phyloP scores from a whole-genome alignment of 2,329 filamentous ascomycete genomes.

The Acrocalymma vagum region DNA sequence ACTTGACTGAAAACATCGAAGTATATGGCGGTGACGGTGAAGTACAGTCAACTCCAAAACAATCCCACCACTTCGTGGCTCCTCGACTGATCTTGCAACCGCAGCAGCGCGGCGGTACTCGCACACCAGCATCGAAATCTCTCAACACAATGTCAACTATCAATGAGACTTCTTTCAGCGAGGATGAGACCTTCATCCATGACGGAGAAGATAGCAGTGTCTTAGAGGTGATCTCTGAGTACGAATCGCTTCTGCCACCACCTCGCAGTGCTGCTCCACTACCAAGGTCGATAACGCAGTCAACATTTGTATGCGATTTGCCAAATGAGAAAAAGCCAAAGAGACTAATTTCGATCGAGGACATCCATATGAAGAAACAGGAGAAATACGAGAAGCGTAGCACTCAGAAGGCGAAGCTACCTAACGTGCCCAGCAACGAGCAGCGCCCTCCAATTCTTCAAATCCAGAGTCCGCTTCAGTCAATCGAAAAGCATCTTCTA shows the following conservation, averaged over 20 bases:
- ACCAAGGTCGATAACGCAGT: slow-evolving; percentile 9
- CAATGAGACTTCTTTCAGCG: slow-evolving; percentile 30
- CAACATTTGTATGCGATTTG: slow-evolving; percentile 9
- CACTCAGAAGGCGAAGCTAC: slow-evolving; percentile 11
- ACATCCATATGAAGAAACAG: slow-evolving; percentile 1
- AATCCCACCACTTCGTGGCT: no score
- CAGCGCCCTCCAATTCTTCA: slow-evolving; percentile 7
- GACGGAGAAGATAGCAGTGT: slow-evolving; percentile 18
- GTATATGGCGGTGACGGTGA: no score
- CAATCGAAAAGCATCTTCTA: slow-evolving; percentile 30
- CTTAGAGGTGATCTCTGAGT: slow-evolving; percentile 27
- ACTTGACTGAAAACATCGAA: no score
- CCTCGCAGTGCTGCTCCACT: slow-evolving; percentile 1
- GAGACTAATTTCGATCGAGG: no score
- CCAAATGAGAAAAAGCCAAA: no score
- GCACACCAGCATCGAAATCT: slow-evolving; percentile 21
- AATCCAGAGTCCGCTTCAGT: slow-evolving; percentile 29
- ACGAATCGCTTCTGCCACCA: slow-evolving; percentile 11
- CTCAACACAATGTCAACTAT: slow-evolving; percentile 34
- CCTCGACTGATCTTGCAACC: slow-evolving; percentile 5
- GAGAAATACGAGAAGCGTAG: slow-evolving; percentile 2
- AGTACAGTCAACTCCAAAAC: no score
- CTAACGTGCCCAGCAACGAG: slow-evolving; percentile 4
- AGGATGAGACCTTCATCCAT: slow-evolving; percentile 15
- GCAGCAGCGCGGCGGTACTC: slow-evolving; percentile 12